phyloP scores from a whole-genome alignment of 768 basidiomycete species.

The Tylopilus plumbeoviolaceoides region DNA sequence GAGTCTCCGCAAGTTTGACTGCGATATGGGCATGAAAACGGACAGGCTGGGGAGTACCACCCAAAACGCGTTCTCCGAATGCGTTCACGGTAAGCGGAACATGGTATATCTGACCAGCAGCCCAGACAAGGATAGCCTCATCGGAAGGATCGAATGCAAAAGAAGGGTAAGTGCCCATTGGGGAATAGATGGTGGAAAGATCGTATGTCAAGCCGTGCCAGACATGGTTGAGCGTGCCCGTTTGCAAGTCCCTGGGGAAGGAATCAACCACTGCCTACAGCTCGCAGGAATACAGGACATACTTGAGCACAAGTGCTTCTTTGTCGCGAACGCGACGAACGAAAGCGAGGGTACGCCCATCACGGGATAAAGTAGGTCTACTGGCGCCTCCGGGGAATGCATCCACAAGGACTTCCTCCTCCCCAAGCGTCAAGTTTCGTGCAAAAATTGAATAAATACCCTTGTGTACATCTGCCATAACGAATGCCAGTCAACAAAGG shows the following conservation, averaged over 20 bases:
- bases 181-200: constrained; percentile 57
- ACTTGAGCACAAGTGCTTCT: constrained; percentile 70
- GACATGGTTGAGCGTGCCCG: constrained; percentile 59
- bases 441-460: constrained; percentile 72
- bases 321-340: constrained; percentile 71
- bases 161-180: constrained; percentile 78
- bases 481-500: background rate
- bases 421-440: constrained; percentile 58
- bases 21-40: constrained; percentile 61
- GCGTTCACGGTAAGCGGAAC: constrained; percentile 43
- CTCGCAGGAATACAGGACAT: constrained; percentile 17
- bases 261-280: background rate
- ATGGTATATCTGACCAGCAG: constrained; percentile 63
- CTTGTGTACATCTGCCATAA: constrained; percentile 52
- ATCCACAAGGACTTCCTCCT: constrained; percentile 51
- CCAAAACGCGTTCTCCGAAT: constrained; percentile 46
- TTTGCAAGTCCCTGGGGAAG: constrained; percentile 52
- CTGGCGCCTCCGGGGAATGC: constrained; percentile 68
- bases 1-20: constrained; percentile 60
- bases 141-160: constrained; percentile 49
- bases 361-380: constrained; percentile 65
- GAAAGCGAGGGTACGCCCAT: constrained; percentile 67
- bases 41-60: constrained; percentile 43
- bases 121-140: constrained; percentile 60
- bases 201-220: constrained; percentile 74